A percentile compares a stretch with the other conserved stretches of the same genome.
Conservation (phyloP, 2,329 filamentous ascomycete species). For the Botrytis fragariae region DNA sequence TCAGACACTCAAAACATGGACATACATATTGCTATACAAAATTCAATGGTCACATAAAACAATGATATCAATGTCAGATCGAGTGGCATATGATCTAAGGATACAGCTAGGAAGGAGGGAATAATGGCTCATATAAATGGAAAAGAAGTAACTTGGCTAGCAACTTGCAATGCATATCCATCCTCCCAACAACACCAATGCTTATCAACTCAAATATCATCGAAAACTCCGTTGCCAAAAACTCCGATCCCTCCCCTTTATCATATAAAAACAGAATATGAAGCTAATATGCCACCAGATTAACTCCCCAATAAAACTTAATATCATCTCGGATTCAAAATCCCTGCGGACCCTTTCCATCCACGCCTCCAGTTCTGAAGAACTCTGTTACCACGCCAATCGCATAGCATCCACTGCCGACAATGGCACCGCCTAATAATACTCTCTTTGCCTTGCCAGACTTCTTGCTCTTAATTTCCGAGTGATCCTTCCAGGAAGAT, state of each 20-base stretch:
- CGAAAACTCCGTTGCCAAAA: not conserved
- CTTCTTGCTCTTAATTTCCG: constrained; percentile 38
- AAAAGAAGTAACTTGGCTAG: not conserved
- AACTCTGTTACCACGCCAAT: constrained; percentile 59
- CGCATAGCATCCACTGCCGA: constrained; percentile 56
- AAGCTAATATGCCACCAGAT: not conserved
- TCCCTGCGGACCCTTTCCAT: constrained; percentile 41
- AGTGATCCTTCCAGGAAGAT: constrained; percentile 33
- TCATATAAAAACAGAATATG: not conserved
- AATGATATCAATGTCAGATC: not conserved
- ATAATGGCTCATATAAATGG: not conserved
- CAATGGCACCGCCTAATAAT: constrained; percentile 51
- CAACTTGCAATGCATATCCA: constrained; percentile 11
- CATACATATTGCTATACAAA: not conserved
- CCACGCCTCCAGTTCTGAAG: constrained; percentile 48
- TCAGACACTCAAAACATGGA: not conserved
- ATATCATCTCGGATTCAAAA: constrained; percentile 25
- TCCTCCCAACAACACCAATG: constrained; percentile 16
- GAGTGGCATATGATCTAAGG: constrained; percentile 13
- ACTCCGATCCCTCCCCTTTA: constrained; percentile 10
- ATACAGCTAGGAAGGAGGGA: constrained; percentile 1
- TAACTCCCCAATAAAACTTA: not conserved
- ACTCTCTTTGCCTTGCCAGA: constrained; percentile 48
- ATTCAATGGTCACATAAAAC: not conserved
- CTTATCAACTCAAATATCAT: constrained; percentile 11